A percentile compares a stretch with the other conserved stretches of the same genome.
Evolutionary conservation across 2,329 filamentous ascomycete species (phyloP).

Genomic region (Pseudopithomyces maydicus): DNA sequence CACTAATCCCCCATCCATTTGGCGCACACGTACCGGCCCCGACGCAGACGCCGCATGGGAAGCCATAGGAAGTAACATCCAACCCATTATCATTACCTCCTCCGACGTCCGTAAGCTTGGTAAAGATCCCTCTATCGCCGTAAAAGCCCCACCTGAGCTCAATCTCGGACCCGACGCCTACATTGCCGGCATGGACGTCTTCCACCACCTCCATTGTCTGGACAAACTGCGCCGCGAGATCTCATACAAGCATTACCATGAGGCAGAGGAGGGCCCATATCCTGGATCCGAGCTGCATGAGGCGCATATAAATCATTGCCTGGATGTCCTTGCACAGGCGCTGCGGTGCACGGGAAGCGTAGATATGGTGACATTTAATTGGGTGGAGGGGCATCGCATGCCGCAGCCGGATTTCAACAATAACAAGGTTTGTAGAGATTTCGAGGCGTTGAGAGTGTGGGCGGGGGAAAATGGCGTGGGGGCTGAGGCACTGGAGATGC

Average conservation of each 20-base stretch:
- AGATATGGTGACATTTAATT: slow-evolving; percentile 14
- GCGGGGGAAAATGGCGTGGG: slow-evolving; percentile 7
- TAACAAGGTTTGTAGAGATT: slow-evolving; percentile 10
- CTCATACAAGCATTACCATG: slow-evolving; percentile 8
- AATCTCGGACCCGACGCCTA: slow-evolving; percentile 11
- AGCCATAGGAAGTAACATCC: slow-evolving; percentile 7
- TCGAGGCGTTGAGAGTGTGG: slow-evolving; percentile 11
- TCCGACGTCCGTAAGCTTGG: slow-evolving; percentile 10
- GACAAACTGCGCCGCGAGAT: slow-evolving; percentile 13
- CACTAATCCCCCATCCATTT: slow-evolving; percentile 6
- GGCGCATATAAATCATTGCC: slow-evolving; percentile 11
- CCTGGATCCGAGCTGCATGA: slow-evolving; percentile 7
- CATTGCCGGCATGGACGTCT: slow-evolving; percentile 15
- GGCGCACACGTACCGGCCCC: slow-evolving; percentile 4
- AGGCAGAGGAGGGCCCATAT: slow-evolving; percentile 1
- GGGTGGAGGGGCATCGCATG: slow-evolving; percentile 13
- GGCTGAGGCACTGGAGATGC: not conserved
- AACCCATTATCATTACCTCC: slow-evolving; percentile 10
- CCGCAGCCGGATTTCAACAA: slow-evolving; percentile 15
- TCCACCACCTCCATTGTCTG: slow-evolving; percentile 15
- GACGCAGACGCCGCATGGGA: slow-evolving; percentile 12
- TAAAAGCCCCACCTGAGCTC: slow-evolving; percentile 8
- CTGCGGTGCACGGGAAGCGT: slow-evolving; percentile 10
- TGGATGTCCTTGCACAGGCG: slow-evolving; percentile 9
- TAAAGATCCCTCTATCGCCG: slow-evolving; percentile 11